phyloP scores from a whole-genome alignment of 192 early-diverging fungal species.

The Gaertneriomyces semiglobifer region DNA sequence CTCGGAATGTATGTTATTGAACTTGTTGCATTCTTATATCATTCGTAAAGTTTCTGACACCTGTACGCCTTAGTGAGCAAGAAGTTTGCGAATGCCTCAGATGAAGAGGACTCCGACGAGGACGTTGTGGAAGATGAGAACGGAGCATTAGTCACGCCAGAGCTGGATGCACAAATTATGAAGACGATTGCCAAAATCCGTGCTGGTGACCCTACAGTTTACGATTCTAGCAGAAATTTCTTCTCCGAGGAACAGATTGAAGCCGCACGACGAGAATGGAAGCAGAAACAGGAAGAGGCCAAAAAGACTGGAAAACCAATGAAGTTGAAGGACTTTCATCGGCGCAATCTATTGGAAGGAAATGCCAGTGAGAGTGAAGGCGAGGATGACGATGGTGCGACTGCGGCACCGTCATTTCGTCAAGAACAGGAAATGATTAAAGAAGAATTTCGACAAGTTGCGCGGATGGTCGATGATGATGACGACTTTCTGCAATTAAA shows the following conservation, averaged over 20 bases:
- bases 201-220: conserved; percentile 73
- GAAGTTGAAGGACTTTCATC: conserved; percentile 83
- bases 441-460: conserved; percentile 55
- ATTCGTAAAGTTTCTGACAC: conserved; percentile 24
- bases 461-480: conserved; percentile 36
- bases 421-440: conserved; percentile 84
- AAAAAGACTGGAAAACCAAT: conserved; percentile 61
- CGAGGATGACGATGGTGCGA: conserved; percentile 31
- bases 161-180: conserved; percentile 90
- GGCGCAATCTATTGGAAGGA: conserved; percentile 61
- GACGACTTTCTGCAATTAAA: conserved; percentile 72
- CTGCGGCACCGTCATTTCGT: conserved; percentile 55
- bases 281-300: conserved; percentile 60
- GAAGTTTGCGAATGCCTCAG: conserved; percentile 41
- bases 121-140: conserved; percentile 62
- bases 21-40: conserved; percentile 13
- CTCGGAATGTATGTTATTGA: conserved; percentile 44
- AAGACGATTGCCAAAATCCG: conserved; percentile 82
- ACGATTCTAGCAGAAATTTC: conserved; percentile 72
- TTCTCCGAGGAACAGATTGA: conserved; percentile 66
- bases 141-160: conserved; percentile 74
- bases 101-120: conserved; percentile 54
- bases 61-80: conserved; percentile 65
- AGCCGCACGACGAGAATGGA: conserved; percentile 59
- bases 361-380: conserved; percentile 43